Evolutionary conservation across 164 flowering plant species (phyloP).

Genomic region (Stephania japonica): DNA sequence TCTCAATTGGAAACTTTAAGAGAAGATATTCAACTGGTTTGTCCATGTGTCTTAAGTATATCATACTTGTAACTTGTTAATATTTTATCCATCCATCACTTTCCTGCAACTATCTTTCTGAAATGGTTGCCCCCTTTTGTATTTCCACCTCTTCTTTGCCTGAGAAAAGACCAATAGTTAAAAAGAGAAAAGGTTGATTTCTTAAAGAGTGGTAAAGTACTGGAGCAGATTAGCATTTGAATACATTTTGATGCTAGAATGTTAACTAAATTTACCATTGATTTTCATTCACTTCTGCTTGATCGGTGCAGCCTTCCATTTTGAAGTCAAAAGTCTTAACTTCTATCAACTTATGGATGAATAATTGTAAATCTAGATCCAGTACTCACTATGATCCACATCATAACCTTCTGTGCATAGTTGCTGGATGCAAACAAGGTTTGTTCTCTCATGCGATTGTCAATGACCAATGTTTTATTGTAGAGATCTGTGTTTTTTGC

Average conservation of each 20-base stretch:
- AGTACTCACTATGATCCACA: slow-evolving; percentile 98
- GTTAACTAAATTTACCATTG: neutral
- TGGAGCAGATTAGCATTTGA: neutral
- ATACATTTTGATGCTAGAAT: neutral
- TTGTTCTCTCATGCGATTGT: neutral
- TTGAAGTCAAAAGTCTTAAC: slow-evolving; percentile 50
- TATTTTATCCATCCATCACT: neutral
- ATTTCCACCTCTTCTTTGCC: neutral
- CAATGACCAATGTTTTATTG: neutral
- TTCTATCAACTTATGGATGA: slow-evolving; percentile 94
- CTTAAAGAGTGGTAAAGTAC: neutral
- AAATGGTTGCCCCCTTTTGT: neutral
- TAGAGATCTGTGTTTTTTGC: neutral
- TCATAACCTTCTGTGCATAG: slow-evolving; percentile 76
- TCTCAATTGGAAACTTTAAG: slow-evolving; percentile 50
- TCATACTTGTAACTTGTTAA: neutral
- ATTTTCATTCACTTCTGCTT: neutral
- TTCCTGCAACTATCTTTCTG: neutral
- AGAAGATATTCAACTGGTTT: slow-evolving; percentile 62
- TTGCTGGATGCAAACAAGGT: slow-evolving; percentile 90
- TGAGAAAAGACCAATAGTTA: no score
- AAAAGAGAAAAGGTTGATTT: no score
- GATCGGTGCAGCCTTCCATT: slow-evolving; percentile 54
- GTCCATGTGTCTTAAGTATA: slow-evolving; percentile 13
- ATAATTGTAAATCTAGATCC: slow-evolving; percentile 59